A percentile compares a stretch with the other conserved stretches of the same genome.
Evolutionary conservation across 495 filamentous ascomycete species (phyloP).

Genomic region (Elaphomyces granulatus): DNA sequence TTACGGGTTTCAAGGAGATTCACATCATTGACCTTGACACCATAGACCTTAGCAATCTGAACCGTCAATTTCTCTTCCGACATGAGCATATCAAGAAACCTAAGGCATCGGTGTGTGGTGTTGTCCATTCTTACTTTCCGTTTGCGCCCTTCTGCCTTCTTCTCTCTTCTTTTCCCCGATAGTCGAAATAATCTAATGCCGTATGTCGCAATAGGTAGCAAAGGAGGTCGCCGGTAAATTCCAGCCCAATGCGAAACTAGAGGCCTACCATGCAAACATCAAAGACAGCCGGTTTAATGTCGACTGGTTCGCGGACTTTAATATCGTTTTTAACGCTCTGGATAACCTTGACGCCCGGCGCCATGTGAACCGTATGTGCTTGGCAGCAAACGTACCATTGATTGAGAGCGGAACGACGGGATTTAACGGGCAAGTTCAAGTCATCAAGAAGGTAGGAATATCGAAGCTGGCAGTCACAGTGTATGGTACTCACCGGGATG

Average conservation of each 20-base stretch:
- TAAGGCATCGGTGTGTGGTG: constrained; percentile 67
- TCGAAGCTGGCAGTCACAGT: neutral
- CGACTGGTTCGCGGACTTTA: constrained; percentile 74
- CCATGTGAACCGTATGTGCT: constrained; percentile 96
- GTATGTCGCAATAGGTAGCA: constrained; percentile 49
- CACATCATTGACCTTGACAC: constrained; percentile 97
- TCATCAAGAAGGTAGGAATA: constrained; percentile 61
- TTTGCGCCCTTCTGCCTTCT: neutral
- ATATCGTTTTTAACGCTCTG: constrained; percentile 87
- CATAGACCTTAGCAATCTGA: constrained; percentile 94
- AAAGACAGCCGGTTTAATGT: constrained; percentile 86
- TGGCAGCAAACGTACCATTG: constrained; percentile 78
- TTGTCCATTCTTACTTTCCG: neutral
- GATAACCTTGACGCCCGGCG: constrained; percentile 91
- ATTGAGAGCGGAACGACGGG: constrained; percentile 97
- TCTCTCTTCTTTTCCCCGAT: neutral
- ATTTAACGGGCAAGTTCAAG: constrained; percentile 95
- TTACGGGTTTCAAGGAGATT: constrained; percentile 86
- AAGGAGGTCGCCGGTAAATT: constrained; percentile 86
- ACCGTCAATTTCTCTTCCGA: constrained; percentile 94
- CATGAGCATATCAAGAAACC: constrained; percentile 97
- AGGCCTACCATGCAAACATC: constrained; percentile 89
- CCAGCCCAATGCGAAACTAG: constrained; percentile 76
- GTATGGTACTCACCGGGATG: constrained; percentile 3
- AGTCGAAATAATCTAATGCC: constrained; percentile 11